phyloP scores from a whole-genome alignment of 345 rosid genomes.

The Syzygium aromaticum region DNA sequence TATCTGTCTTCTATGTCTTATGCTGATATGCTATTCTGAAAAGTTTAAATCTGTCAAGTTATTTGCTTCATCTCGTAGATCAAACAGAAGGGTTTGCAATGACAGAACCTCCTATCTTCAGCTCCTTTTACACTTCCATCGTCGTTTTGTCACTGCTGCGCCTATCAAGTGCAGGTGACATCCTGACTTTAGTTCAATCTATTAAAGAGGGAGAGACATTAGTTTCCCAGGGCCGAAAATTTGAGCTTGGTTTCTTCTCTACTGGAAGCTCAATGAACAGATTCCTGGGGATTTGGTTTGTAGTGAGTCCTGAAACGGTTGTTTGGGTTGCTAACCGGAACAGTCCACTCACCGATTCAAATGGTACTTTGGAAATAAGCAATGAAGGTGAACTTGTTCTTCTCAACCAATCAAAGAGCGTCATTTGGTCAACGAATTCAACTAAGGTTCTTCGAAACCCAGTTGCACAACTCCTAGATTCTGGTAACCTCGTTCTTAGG shows the following conservation, averaged over 20 bases:
- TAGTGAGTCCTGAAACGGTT: neutral
- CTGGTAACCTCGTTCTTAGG: conserved; percentile 20
- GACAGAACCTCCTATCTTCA: too few species aligned
- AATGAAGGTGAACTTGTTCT: conserved; percentile 4
- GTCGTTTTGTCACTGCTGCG: neutral
- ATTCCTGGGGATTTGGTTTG: conserved; percentile 28
- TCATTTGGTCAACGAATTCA: conserved; percentile 11
- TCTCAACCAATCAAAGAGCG: neutral
- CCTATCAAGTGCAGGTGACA: neutral
- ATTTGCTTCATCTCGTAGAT: conserved; percentile 18
- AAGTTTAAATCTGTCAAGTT: too few species aligned
- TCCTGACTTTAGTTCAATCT: neutral
- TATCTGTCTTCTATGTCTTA: too few species aligned
- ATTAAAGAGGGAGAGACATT: neutral
- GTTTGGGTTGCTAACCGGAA: conserved; percentile 40
- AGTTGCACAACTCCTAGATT: conserved; percentile 16
- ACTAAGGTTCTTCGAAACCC: conserved; percentile 1
- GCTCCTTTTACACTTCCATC: too few species aligned
- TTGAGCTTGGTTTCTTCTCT: conserved; percentile 9
- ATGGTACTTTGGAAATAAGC: conserved; percentile 8
- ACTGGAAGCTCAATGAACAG: neutral
- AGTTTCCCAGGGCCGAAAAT: neutral
- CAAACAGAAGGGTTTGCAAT: too few species aligned
- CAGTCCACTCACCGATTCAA: conserved; percentile 4
- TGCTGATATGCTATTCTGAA: too few species aligned